Evolutionary conservation across 1,139 yeast species (phyloP).

Genomic region (Debaryomycetaceae sp.): DNA sequence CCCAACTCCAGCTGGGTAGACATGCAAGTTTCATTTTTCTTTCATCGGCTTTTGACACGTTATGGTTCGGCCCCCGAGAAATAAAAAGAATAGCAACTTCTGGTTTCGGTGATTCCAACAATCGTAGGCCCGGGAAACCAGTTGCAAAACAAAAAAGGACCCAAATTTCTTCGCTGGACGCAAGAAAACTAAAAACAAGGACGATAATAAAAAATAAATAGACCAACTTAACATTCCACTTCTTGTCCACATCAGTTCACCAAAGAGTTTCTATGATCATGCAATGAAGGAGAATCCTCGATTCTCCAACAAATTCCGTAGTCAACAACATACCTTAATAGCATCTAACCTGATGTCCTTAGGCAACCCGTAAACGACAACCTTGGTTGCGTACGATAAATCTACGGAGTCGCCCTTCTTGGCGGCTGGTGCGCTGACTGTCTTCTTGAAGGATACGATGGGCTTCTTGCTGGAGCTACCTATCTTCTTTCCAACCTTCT

Average conservation of each 20-base stretch:
- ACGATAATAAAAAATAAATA: background rate
- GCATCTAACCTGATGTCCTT: constrained; percentile 74
- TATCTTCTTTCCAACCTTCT: constrained; percentile 31
- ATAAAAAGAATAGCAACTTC: background rate
- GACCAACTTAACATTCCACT: background rate
- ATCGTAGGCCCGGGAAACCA: background rate
- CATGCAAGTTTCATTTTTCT: background rate
- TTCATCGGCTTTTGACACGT: too few species aligned
- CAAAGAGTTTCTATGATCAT: background rate
- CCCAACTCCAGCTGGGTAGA: background rate
- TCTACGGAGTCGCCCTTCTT: constrained; percentile 37
- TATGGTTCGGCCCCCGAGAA: too few species aligned
- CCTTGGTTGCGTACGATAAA: constrained; percentile 64
- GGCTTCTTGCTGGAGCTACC: constrained; percentile 30
- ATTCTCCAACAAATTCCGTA: background rate
- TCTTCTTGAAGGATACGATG: constrained; percentile 36
- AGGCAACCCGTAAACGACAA: constrained; percentile 74
- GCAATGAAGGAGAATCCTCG: background rate
- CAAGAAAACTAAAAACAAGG: background rate
- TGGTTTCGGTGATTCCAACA: background rate
- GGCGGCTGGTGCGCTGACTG: constrained; percentile 26
- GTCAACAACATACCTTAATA: constrained; percentile 62
- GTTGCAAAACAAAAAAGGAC: background rate
- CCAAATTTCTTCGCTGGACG: background rate
- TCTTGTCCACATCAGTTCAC: background rate